These are phyloP conservation scores for Kentomonas sorsogonicus DNA, from an alignment of 208 protist species.

Conservation along the genomic window DNA sequence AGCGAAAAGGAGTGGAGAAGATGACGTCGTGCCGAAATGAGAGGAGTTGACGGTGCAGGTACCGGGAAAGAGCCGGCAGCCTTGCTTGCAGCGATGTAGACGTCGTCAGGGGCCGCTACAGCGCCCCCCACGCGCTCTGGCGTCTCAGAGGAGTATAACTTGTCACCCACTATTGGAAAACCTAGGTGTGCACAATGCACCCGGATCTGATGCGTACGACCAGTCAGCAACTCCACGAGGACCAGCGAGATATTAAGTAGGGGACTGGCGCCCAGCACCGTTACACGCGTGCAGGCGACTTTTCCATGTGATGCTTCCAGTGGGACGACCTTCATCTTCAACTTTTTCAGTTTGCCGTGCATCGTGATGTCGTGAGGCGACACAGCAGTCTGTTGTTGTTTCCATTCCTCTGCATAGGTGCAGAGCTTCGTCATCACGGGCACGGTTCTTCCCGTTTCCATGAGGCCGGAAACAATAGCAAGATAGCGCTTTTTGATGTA, in stretches of 20 bases:
- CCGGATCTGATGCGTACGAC: slow-evolving; percentile 76
- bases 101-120: slow-evolving; percentile 44
- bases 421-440: too few species aligned
- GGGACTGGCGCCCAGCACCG: slow-evolving; percentile 29
- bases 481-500: too few species aligned
- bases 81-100: slow-evolving; percentile 65
- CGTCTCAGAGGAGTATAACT: slow-evolving; percentile 60
- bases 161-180: slow-evolving; percentile 70
- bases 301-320: slow-evolving; percentile 8
- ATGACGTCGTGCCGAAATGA: too few species aligned
- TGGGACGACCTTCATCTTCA: slow-evolving; percentile 74
- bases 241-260: slow-evolving; percentile 42
- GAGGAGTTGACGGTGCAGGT: too few species aligned
- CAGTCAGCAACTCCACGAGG: slow-evolving; percentile 56
- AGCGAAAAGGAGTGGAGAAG: too few species aligned
- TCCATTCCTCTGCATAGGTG: too few species aligned
- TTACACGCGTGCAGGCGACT: slow-evolving; percentile 41
- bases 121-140: slow-evolving; percentile 27
- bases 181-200: slow-evolving; percentile 64
- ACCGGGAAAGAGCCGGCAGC: too few species aligned
- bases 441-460: too few species aligned
- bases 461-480: too few species aligned
- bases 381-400: too few species aligned
- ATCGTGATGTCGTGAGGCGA: slow-evolving; percentile 8
- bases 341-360: slow-evolving; percentile 57